Evolutionary conservation across 768 basidiomycete species (phyloP), one percentile per base, ranked within the genome.

Genomic region (Xanthoconium stramineum): DNA sequence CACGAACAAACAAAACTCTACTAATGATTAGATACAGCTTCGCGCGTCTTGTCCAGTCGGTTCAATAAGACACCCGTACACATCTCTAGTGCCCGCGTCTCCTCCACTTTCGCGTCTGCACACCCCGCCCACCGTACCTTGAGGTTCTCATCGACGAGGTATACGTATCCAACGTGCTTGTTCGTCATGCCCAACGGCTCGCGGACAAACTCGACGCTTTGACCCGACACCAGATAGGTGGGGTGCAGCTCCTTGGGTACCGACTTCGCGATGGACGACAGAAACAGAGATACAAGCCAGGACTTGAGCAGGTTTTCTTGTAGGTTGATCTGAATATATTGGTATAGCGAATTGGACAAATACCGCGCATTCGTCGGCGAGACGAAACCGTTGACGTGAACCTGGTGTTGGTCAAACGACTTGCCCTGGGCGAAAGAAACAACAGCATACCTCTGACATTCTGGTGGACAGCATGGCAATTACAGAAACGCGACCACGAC

Each of bases 231-330:
- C 44, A 94, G 75, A 69, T 94, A 95, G 10, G 80, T 87, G 7
- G 83, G 56, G 40, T 91, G 90, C 36, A 86, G 72, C 40, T 81
- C 75, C 53, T 74, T 62, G 0, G 94, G 91, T 0, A 94, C 77
- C 3, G 77, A 74, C 24, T 80, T 75, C 50, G 89, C 85, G 20
- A 98, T 80, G 19, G 84, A 83, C 10, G 80, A 81, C n/a, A 87
- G 72, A 75, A 94, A 96, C 52, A 98, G 74, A 49, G 86, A 85
- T 50, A 98, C 89, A 33, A 98, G 83, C 68, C 94, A 82, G 1
- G 90, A 89, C 75, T 97, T 97, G 60, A 98, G 82, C 6, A 89
- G 75, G 72, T 98, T 98, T 70, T 94, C 90, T 74, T 98, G 96
- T 29, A 96, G 78, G 72, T 98, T 98, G 69, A 98, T 85, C 78